phyloP scores from a whole-genome alignment of 1,284 basidiomycete species.

The Rhodotorula mucilaginosa region DNA sequence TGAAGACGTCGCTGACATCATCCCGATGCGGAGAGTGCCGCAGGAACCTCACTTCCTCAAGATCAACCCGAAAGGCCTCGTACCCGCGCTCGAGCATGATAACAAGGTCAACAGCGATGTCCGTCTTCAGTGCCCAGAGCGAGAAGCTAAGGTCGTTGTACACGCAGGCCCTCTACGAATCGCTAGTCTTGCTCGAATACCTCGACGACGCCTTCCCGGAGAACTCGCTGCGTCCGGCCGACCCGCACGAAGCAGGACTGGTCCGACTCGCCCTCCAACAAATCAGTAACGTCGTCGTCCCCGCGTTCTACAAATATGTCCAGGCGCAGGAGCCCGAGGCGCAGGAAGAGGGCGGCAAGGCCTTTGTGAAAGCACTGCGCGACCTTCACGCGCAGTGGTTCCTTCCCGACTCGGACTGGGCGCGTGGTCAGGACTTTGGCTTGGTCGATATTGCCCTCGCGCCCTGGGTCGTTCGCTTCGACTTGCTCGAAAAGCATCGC shows the following conservation, averaged over 20 bases:
- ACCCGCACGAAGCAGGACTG: constrained; percentile 12
- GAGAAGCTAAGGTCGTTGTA: neutral
- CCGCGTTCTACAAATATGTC: constrained; percentile 37
- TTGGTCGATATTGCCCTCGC: constrained; percentile 34
- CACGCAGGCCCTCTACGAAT: constrained; percentile 59
- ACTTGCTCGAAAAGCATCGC: constrained; percentile 53
- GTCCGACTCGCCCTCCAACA: constrained; percentile 23
- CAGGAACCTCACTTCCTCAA: constrained; percentile 39
- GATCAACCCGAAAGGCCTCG: constrained; percentile 40
- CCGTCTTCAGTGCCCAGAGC: neutral
- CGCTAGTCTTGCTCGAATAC: constrained; percentile 61
- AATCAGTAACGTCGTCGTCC: constrained; percentile 45
- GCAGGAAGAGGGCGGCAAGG: constrained; percentile 27
- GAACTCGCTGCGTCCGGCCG: neutral
- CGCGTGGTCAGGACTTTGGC: constrained; percentile 26
- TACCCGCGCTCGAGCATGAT: constrained; percentile 57
- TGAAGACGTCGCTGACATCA: neutral
- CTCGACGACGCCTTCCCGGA: constrained; percentile 55
- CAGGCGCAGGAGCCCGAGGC: constrained; percentile 36
- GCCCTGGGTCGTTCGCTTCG: constrained; percentile 33
- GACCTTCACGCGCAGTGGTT: constrained; percentile 24
- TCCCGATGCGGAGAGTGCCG: neutral
- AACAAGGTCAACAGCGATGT: constrained; percentile 48
- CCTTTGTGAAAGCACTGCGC: constrained; percentile 26
- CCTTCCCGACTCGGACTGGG: constrained; percentile 13